Evolutionary conservation across 805 yeast species (phyloP), one percentile per base, ranked within the genome.

Genomic region (Debaryomyces maramus): DNA sequence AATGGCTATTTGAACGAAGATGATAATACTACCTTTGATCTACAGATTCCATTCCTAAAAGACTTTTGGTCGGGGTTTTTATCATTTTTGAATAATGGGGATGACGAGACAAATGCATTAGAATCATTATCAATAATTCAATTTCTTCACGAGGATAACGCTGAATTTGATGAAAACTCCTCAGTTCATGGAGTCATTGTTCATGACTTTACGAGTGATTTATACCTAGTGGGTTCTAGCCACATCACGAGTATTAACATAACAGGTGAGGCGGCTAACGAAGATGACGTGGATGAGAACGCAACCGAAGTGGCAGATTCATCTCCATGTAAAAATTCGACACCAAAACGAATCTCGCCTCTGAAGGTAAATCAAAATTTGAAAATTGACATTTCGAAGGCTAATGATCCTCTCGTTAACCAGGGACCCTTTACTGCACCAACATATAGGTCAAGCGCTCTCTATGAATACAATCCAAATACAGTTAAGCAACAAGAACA

Each of bases 221-320:
- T 22, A 6, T 39, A 17, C 18, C 20, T 26, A 11, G 17, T 38
- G 7, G 47, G 51, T 16, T 27, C 27, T 3, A 34, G 48, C 37
- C 23, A 34, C 11, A 24, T 51, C 36, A 32, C 53, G 34, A 39
- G 33, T 13, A 37, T 46, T 34, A 34, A 41, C 14, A 28, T 52
- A n/a, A 39, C 31, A 7, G 46, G 43, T 21, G 22, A 30, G 7
- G 19, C 23, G 8, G 40, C 6, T n/a, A 4, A 26, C 6, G 39
- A 29, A 6, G 60, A 47, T 2, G 51, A 46, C 1, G 61, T 51
- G 11, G 65, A 63, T 32, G 74, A 69, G 22, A 65, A 66, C 41
- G 72, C 61, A 32, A 69, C 75, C 1, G 70, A 67, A 6, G 33
- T 67, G 8, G 74, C 71, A 1, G 63, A 65, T 33, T 62, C 73